phyloP scores from a whole-genome alignment of 148 eudicot genomes.

The Polygonum aviculare region DNA sequence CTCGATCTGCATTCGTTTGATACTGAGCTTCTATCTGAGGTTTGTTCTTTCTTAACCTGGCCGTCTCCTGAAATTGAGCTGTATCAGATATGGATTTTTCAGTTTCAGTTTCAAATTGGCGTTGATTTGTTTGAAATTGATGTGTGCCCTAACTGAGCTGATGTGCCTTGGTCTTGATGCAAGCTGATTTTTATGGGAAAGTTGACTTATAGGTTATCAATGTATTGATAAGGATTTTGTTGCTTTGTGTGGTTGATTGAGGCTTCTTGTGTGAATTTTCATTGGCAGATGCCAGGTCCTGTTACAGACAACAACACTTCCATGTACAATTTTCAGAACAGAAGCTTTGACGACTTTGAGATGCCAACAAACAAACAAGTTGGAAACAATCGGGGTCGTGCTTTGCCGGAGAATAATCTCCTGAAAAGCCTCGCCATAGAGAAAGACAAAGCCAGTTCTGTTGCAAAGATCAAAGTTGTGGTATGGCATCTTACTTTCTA shows the following conservation, averaged over 20 bases:
- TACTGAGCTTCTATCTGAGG: constrained; percentile 89
- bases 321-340: constrained; percentile 40
- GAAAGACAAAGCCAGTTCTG: constrained; percentile 68
- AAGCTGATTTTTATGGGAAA: neutral
- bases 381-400: constrained; percentile 40
- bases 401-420: constrained; percentile 54
- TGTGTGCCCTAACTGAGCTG: neutral
- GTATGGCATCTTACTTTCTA: constrained; percentile 27
- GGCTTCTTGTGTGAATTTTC: neutral
- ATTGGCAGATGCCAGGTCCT: constrained; percentile 39
- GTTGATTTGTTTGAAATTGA: neutral
- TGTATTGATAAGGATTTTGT: neutral
- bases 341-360: constrained; percentile 77
- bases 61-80: neutral
- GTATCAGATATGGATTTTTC: neutral
- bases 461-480: constrained; percentile 99
- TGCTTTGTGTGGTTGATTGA: constrained; percentile 4
- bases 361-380: constrained; percentile 50
- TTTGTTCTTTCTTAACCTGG: constrained; percentile 13
- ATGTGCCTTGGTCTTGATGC: neutral
- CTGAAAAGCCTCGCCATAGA: constrained; percentile 56
- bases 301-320: constrained; percentile 40
- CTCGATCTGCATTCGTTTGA: constrained; percentile 90
- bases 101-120: neutral
- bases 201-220: neutral